phyloP scores from a whole-genome alignment of 768 basidiomycete genomes.

The Lentinula lateritia region DNA sequence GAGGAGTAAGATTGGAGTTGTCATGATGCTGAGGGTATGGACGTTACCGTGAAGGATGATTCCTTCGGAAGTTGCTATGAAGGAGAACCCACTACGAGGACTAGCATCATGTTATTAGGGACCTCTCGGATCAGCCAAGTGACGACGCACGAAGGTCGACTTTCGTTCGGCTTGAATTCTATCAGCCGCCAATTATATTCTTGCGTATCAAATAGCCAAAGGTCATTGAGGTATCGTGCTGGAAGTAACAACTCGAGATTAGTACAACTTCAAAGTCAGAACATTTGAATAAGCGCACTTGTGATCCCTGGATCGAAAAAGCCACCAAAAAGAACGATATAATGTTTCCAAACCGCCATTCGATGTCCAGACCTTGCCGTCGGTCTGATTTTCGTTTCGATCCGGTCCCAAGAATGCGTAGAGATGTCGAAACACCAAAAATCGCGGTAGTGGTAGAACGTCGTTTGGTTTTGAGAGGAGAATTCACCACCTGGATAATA shows the following conservation, averaged over 20 bases:
- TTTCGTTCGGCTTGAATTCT: slow-evolving; percentile 65
- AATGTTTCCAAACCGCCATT: slow-evolving; percentile 89
- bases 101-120: slow-evolving; percentile 24
- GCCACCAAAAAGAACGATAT: slow-evolving; percentile 82
- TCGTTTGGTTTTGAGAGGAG: slow-evolving; percentile 75
- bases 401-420: slow-evolving; percentile 80
- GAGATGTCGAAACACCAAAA: slow-evolving; percentile 84
- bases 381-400: slow-evolving; percentile 80
- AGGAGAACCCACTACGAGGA: slow-evolving; percentile 79
- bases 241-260: not conserved
- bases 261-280: not conserved
- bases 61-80: slow-evolving; percentile 73
- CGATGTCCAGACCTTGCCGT: slow-evolving; percentile 81
- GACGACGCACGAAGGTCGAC: slow-evolving; percentile 55
- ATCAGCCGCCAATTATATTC: slow-evolving; percentile 84
- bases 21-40: not conserved
- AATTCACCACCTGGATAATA: slow-evolving; percentile 68
- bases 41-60: slow-evolving; percentile 67
- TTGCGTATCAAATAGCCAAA: slow-evolving; percentile 83
- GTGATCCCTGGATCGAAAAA: slow-evolving; percentile 85
- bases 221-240: slow-evolving; percentile 80
- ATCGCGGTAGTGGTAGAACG: slow-evolving; percentile 85
- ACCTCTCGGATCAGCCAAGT: not conserved
- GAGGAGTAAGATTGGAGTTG: not conserved
- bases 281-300: slow-evolving; percentile 39